Conservation (phyloP, 208 protist species). For the Leishmania aethiopica region DNA sequence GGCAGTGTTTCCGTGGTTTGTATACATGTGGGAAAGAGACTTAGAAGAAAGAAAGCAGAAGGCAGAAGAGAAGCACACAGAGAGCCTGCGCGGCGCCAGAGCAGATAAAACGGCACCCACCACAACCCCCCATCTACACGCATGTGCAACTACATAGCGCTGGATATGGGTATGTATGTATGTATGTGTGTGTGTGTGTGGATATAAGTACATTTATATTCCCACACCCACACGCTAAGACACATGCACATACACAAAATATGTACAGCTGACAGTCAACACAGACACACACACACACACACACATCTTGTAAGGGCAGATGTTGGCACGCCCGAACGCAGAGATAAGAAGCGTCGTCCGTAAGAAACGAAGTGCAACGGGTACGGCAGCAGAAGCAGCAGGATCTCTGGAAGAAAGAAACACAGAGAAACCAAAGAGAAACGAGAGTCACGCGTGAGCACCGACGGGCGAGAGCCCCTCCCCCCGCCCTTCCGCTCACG, state of each 20-base stretch:
- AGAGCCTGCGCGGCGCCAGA: background rate
- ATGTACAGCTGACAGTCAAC: background rate
- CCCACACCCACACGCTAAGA: background rate
- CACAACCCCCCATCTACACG: background rate
- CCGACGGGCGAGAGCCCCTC: too few relatives aligned
- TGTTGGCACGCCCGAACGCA: background rate
- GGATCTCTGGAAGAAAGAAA: background rate
- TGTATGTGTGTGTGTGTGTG: background rate
- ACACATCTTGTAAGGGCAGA: too few relatives aligned
- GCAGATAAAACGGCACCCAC: background rate
- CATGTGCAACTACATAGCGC: background rate
- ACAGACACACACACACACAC: constrained; percentile 2
- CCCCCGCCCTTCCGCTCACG: too few relatives aligned
- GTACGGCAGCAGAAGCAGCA: background rate
- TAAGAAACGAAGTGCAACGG: background rate
- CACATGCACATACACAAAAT: constrained; percentile 4
- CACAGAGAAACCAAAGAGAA: background rate
- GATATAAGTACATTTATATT: background rate
- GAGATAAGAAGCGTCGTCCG: background rate
- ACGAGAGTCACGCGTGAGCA: background rate
- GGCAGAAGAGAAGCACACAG: background rate
- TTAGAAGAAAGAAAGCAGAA: background rate
- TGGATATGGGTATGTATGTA: background rate
- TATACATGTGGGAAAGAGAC: background rate
- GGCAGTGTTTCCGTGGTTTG: background rate